Evolutionary conservation across 2,329 filamentous ascomycete genomes (phyloP).

Genomic region (Herpotrichia juniperi): DNA sequence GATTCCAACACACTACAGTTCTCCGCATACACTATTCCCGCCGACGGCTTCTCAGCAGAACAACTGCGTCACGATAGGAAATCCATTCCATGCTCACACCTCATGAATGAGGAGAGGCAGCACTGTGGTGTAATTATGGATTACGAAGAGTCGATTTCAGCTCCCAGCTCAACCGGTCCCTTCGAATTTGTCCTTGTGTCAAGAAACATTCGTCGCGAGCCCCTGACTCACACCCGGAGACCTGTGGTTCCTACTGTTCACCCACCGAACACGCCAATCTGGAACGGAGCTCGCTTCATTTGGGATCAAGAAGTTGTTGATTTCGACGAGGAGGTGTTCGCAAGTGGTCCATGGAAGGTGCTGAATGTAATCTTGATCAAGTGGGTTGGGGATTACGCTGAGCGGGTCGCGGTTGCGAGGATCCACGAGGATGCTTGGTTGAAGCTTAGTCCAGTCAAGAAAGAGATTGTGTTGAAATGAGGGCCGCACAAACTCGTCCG

Average conservation of each 20-base stretch:
- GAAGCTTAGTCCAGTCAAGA: conserved; percentile 19
- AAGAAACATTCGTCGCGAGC: conserved; percentile 29
- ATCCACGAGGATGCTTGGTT: conserved; percentile 42
- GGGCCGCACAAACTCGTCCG: neutral
- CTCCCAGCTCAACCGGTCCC: conserved; percentile 20
- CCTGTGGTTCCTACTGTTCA: conserved; percentile 27
- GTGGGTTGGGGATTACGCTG: conserved; percentile 31
- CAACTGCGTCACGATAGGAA: conserved; percentile 27
- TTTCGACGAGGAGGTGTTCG: conserved; percentile 28
- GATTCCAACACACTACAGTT: conserved; percentile 35
- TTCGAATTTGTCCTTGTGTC: conserved; percentile 39
- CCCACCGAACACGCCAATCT: conserved; percentile 40
- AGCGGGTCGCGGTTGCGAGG: conserved; percentile 37
- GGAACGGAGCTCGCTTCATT: conserved; percentile 32
- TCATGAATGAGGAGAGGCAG: conserved; percentile 24
- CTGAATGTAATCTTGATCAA: conserved; percentile 41
- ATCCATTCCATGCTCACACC: conserved; percentile 31
- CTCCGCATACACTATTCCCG: conserved; percentile 28
- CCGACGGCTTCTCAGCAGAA: conserved; percentile 30
- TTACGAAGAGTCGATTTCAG: conserved; percentile 25
- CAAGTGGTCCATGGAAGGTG: conserved; percentile 36
- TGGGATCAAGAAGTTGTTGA: conserved; percentile 36
- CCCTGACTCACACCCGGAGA: conserved; percentile 15
- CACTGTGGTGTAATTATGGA: conserved; percentile 42
- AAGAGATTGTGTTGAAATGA: conserved; percentile 34